Base-by-base conservation (phyloP, 441 rosid genomes). In the Erysimum pusillum region DNA sequence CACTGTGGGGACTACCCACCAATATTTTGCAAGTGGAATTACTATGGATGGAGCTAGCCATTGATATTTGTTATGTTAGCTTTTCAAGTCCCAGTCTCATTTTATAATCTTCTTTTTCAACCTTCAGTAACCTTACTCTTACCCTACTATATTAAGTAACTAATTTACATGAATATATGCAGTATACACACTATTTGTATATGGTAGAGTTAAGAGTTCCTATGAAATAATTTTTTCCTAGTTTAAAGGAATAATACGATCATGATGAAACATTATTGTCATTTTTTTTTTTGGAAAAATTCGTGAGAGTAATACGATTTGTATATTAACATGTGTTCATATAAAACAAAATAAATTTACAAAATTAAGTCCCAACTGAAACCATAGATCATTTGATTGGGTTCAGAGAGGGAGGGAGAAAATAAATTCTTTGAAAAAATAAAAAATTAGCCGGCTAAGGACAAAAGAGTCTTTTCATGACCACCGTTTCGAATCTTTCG, bases 401-500 rank as follows among this genome's bases (percentile, higher is more conserved):
- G 44, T 48, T 46, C 35, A 39, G 18, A 17, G 36, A 58, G 25
- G 41, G 36, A 73, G 56, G 17, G 7, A n/a, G 51, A 14, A n/a
- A 18, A 6, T 45, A 46, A 58, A 6, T 36, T 60, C n/a, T 18
- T 39, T 2, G 14, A 38, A 38, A 10, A 49, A 20, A 7, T 13
- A 28, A 52, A 4, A 73, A 17, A 2, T 41, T 4, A 68, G 15
- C 17, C 14, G 49, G 17, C 51, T 60, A 52, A 44, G 60, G 31
- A 35, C 6, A 52, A 66, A 20, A 22, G 2, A 42, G 53, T 53
- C 11, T 38, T 42, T 69, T 81, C 63, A 87, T 25, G 73, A 74
- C 86, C 85, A 84, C 67, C 86, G 75, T 66, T 76, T 82, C 11
- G 53, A 48, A 48, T 48, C 53, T 48, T 48, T 48, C 8, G 88